A percentile compares a stretch with the other conserved stretches of the same genome.
Conservation (phyloP, 805 yeast species). For the Pichia exigua region DNA sequence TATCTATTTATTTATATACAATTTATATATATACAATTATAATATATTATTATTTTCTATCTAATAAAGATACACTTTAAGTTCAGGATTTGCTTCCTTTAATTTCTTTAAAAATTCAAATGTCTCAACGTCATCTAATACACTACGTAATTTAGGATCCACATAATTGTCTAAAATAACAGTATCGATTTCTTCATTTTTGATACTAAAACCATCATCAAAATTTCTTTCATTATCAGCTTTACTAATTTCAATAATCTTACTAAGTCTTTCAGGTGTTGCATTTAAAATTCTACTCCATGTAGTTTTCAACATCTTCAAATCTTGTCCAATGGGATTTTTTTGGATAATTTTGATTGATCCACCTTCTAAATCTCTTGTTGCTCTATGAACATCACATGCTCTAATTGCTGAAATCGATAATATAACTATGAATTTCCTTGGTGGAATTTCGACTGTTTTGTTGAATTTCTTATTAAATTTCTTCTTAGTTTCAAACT, state of each 20-base stretch:
- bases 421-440: conserved; percentile 43
- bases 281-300: conserved; percentile 47
- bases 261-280: conserved; percentile 53
- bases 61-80: conserved; percentile 47
- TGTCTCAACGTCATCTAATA: conserved; percentile 52
- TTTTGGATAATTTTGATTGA: conserved; percentile 69
- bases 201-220: conserved; percentile 33
- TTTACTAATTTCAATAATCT: conserved; percentile 11
- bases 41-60: not conserved
- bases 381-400: conserved; percentile 72
- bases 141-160: conserved; percentile 50
- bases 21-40: not conserved
- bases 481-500: conserved; percentile 18
- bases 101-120: conserved; percentile 34
- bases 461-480: conserved; percentile 21
- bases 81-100: conserved; percentile 28
- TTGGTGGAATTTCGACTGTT: conserved; percentile 21
- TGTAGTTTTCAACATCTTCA: conserved; percentile 36
- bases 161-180: conserved; percentile 56
- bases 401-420: conserved; percentile 80
- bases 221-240: conserved; percentile 2
- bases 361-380: conserved; percentile 36
- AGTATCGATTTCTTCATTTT: conserved; percentile 38
- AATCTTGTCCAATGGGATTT: conserved; percentile 61
- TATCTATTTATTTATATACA: not conserved